These are phyloP conservation scores for Cochlearia excelsa DNA, from an alignment of 345 rosid genomes.

Conservation along the genomic window DNA sequence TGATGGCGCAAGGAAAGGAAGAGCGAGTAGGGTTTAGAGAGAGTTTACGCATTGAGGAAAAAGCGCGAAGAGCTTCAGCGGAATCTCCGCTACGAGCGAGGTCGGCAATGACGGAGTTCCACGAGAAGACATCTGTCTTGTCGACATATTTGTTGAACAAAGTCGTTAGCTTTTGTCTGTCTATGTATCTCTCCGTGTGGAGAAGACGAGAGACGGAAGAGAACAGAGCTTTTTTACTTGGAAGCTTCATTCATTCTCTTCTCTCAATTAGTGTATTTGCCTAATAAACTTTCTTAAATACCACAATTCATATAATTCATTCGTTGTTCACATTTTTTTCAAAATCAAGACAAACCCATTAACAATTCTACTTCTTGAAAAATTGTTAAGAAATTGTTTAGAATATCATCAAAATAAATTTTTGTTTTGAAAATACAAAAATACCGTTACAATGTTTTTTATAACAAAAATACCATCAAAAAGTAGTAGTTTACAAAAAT, in stretches of 20 bases:
- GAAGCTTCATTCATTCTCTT: slow-evolving; percentile 43
- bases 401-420: too few species aligned
- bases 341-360: too few species aligned
- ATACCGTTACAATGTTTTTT: too few species aligned
- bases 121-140: slow-evolving; percentile 62
- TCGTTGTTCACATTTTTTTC: too few species aligned
- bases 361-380: too few species aligned
- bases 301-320: too few species aligned
- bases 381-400: too few species aligned
- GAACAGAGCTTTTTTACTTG: slow-evolving; percentile 16
- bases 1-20: slow-evolving; percentile 78
- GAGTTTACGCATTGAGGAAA: slow-evolving; percentile 74
- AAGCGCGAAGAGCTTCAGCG: slow-evolving; percentile 69
- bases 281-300: neutral
- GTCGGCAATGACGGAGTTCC: slow-evolving; percentile 87
- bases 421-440: too few species aligned
- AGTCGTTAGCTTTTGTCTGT: slow-evolving; percentile 50
- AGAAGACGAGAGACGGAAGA: slow-evolving; percentile 20
- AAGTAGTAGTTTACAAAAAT: too few species aligned
- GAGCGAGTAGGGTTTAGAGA: slow-evolving; percentile 68
- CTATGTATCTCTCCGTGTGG: slow-evolving; percentile 35
- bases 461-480: too few species aligned
- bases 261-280: neutral
- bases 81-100: slow-evolving; percentile 80
- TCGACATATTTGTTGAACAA: slow-evolving; percentile 71